Evolutionary conservation across 2,329 filamentous ascomycete genomes (phyloP).

Genomic region (Calonectria henricotiae): DNA sequence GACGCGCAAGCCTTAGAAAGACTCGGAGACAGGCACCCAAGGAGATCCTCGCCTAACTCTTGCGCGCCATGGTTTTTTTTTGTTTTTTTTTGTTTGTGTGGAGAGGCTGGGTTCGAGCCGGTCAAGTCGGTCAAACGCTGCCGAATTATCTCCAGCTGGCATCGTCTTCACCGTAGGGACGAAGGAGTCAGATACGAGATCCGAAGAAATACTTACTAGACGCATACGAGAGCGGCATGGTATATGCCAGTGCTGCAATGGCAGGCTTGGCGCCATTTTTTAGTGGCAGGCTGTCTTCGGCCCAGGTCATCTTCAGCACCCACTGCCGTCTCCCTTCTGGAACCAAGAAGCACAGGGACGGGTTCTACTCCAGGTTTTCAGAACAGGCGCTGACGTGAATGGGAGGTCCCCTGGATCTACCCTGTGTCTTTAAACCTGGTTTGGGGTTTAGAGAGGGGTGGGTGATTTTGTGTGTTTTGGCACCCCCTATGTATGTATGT

Average conservation of each 20-base stretch:
- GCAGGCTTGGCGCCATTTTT: constrained; percentile 22
- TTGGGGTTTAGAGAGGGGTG: constrained; percentile 7
- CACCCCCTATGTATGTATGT: not conserved
- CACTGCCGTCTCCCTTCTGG: constrained; percentile 31
- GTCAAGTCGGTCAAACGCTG: constrained; percentile 23
- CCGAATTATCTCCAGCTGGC: constrained; percentile 28
- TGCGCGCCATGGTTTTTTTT: constrained; percentile 21
- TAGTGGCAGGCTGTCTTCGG: constrained; percentile 24
- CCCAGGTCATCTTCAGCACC: constrained; percentile 1
- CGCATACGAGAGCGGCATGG: constrained; percentile 23
- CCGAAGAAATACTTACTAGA: constrained; percentile 7
- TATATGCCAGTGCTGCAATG: constrained; percentile 12
- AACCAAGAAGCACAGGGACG: constrained; percentile 31
- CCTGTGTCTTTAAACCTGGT: constrained; percentile 16
- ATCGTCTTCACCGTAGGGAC: constrained; percentile 12
- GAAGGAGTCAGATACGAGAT: constrained; percentile 3
- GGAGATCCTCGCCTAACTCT: constrained; percentile 6
- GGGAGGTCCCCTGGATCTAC: constrained; percentile 29
- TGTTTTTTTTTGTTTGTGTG: not conserved
- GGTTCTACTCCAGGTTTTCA: constrained; percentile 33
- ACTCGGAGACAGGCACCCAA: constrained; percentile 26
- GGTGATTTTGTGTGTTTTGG: not conserved
- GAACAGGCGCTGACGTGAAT: constrained; percentile 7
- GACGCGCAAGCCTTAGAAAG: constrained; percentile 34
- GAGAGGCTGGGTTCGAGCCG: constrained; percentile 32